These are phyloP conservation scores for Xylaria multiplex DNA, from an alignment of 2,329 filamentous ascomycete genomes.

Conservation along the genomic window DNA sequence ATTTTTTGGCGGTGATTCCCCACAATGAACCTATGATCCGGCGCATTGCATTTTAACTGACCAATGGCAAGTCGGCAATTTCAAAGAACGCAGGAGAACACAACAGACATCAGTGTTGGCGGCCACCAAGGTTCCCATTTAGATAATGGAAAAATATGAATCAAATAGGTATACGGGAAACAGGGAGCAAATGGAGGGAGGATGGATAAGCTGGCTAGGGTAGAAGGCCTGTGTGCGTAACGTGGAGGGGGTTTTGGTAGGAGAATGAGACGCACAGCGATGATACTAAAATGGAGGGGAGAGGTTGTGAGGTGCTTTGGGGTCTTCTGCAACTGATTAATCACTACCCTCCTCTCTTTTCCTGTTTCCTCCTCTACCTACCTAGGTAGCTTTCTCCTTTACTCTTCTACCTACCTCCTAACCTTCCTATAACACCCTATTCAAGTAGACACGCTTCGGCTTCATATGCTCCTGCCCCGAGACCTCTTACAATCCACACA, in stretches of 20 bases:
- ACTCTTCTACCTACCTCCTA: no score
- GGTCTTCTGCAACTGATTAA: no score
- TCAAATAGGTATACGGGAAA: no score
- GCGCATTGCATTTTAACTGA: neutral
- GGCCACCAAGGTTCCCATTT: slow-evolving; percentile 33
- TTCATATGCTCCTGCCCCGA: no score
- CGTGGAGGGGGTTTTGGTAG: no score
- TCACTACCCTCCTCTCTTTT: no score
- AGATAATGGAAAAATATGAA: neutral
- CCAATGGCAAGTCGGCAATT: slow-evolving; percentile 20
- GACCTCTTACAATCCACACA: no score
- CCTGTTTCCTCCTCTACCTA: no score
- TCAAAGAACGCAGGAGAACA: neutral
- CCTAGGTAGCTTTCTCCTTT: no score
- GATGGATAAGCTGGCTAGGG: neutral
- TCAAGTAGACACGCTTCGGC: no score
- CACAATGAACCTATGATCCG: neutral
- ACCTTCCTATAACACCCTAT: no score
- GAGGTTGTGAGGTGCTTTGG: no score
- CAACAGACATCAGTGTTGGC: neutral
- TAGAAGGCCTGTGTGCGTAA: neutral
- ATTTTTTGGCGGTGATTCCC: neutral
- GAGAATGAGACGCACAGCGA: neutral
- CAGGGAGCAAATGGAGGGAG: neutral
- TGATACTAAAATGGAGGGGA: neutral